A percentile compares a stretch with the other conserved stretches of the same genome.
phyloP scores from a whole-genome alignment of 1,139 yeast genomes.

The Suhomyces panamericanus region DNA sequence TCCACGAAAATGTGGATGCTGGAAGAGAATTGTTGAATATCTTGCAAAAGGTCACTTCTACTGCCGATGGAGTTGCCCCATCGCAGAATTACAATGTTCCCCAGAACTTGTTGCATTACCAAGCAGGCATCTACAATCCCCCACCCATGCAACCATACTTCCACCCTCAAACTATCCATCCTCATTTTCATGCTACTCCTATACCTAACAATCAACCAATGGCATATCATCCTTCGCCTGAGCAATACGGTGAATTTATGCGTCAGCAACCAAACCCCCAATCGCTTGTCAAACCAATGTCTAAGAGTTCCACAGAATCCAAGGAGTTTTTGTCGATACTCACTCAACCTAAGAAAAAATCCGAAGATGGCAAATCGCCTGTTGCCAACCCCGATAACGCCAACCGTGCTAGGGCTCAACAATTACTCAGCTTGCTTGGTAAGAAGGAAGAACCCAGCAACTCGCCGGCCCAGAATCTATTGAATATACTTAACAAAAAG shows the following conservation, averaged over 20 bases:
- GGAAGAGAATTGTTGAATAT: slow-evolving; percentile 74
- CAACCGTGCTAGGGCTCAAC: slow-evolving; percentile 40
- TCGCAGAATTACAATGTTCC: slow-evolving; percentile 9
- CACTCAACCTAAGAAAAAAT: slow-evolving; percentile 28
- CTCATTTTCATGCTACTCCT: slow-evolving; percentile 35
- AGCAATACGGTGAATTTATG: slow-evolving; percentile 2
- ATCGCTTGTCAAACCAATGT: slow-evolving; percentile 41
- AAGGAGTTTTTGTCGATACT: slow-evolving; percentile 55
- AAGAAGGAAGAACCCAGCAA: slow-evolving; percentile 15
- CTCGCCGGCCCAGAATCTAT: slow-evolving; percentile 8
- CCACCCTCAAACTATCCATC: slow-evolving; percentile 14
- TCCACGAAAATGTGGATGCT: slow-evolving; percentile 50
- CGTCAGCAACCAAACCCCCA: slow-evolving; percentile 44
- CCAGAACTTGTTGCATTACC: slow-evolving; percentile 10
- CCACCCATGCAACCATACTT: slow-evolving; percentile 21
- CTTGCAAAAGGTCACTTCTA: slow-evolving; percentile 46
- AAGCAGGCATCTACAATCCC: slow-evolving; percentile 8
- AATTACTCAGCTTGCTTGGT: slow-evolving; percentile 40
- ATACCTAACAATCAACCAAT: slow-evolving; percentile 28
- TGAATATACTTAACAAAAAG: slow-evolving; percentile 14
- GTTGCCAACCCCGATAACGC: slow-evolving; percentile 19
- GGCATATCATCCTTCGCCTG: slow-evolving; percentile 9
- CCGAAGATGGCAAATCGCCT: slow-evolving; percentile 4
- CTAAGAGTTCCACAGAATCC: slow-evolving; percentile 42
- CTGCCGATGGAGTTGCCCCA: slow-evolving; percentile 3